Conservation (phyloP, 192 early-diverging fungal genomes). For the Thamnidium elegans region DNA sequence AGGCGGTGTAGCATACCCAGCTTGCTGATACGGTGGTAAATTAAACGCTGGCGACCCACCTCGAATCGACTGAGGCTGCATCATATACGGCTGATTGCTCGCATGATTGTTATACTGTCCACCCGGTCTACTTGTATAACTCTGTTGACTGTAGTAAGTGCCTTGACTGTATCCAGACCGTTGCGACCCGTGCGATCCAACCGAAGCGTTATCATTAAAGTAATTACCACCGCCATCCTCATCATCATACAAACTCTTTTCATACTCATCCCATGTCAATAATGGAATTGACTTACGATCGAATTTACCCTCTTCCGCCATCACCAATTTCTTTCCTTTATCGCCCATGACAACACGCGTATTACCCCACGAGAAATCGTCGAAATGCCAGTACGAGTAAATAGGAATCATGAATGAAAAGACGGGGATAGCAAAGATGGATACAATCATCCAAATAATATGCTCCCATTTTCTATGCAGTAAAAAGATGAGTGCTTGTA, state of each 20-base stretch:
- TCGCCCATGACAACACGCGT: conserved; percentile 89
- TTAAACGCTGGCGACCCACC: conserved; percentile 7
- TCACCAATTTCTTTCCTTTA: conserved; percentile 67
- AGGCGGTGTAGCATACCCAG: conserved; percentile 2
- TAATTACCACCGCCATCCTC: conserved; percentile 33
- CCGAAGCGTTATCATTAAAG: conserved; percentile 41
- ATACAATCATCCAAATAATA: conserved; percentile 96
- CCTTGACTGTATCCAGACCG: conserved; percentile 45
- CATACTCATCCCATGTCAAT: conserved; percentile 79
- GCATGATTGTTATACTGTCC: conserved; percentile 18
- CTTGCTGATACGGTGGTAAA: neutral
- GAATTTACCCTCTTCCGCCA: conserved; percentile 70
- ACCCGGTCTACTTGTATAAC: conserved; percentile 19
- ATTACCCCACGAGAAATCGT: conserved; percentile 98
- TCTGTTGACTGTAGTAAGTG: conserved; percentile 35
- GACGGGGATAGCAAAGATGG: conserved; percentile 84
- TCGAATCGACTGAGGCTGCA: conserved; percentile 10
- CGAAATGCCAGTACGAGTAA: conserved; percentile 99
- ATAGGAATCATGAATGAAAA: conserved; percentile 78
- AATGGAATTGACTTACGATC: conserved; percentile 69
- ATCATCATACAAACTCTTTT: conserved; percentile 55
- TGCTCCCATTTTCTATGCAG: conserved; percentile 75
- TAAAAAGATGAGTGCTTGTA: conserved; percentile 84
- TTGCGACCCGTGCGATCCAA: conserved; percentile 45
- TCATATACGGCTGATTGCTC: conserved; percentile 8